These are phyloP conservation scores for Megacollybia marginata DNA, from an alignment of 768 basidiomycete species.

Conservation along the genomic window DNA sequence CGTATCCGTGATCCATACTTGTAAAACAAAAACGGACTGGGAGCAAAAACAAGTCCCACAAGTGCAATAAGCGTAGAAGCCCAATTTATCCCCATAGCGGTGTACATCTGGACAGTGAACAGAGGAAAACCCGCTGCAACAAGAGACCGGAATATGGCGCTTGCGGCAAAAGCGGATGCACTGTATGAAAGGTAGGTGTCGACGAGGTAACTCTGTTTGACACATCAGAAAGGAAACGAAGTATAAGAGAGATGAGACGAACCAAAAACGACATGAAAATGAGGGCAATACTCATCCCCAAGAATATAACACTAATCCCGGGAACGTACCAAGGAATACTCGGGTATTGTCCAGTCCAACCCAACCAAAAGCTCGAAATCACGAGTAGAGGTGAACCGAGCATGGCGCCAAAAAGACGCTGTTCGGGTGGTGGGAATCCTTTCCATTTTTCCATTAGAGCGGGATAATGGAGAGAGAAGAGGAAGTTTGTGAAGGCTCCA, in stretches of 20 bases:
- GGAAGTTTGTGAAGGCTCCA: slow-evolving; percentile 17
- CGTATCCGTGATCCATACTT: slow-evolving; percentile 56
- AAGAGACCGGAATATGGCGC: slow-evolving; percentile 28
- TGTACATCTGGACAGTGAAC: slow-evolving; percentile 39
- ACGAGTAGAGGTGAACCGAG: slow-evolving; percentile 24
- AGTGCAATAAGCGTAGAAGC: slow-evolving; percentile 7
- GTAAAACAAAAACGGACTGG: slow-evolving; percentile 61
- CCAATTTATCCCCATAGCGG: slow-evolving; percentile 19
- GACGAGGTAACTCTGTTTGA: neutral
- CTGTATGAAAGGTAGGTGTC: slow-evolving; percentile 32
- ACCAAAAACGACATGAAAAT: slow-evolving; percentile 60
- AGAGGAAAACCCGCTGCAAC: slow-evolving; percentile 32
- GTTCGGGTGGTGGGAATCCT: slow-evolving; percentile 32
- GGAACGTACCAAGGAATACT: slow-evolving; percentile 32
- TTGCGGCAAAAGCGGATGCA: slow-evolving; percentile 52
- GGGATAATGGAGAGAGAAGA: slow-evolving; percentile 21
- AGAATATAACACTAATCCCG: slow-evolving; percentile 21
- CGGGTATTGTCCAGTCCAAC: slow-evolving; percentile 26
- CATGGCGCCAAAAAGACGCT: slow-evolving; percentile 31
- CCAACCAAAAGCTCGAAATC: slow-evolving; percentile 31
- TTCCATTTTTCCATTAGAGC: slow-evolving; percentile 26
- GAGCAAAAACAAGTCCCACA: slow-evolving; percentile 4
- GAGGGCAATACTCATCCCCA: slow-evolving; percentile 22
- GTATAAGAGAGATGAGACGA: slow-evolving; percentile 15
- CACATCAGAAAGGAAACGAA: neutral